Evolutionary conservation across 208 protist species (phyloP), one percentile per base, ranked within the genome.

Genomic region (Phytomonas francai): DNA sequence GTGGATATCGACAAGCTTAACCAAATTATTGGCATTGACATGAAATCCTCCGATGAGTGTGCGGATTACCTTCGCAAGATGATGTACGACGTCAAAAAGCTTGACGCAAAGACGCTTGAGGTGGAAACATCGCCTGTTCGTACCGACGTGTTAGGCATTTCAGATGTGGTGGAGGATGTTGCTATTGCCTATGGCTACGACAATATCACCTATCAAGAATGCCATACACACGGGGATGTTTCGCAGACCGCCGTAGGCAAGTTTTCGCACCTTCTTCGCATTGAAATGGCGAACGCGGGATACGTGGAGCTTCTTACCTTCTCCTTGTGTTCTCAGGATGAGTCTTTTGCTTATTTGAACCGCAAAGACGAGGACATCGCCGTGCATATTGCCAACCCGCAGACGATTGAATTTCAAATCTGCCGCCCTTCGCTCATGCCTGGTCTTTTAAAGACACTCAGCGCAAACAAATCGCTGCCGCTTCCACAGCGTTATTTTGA

Each of bases 131-230:
- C 97, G n/a, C 76, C 90, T 11, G 88, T 88, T 27, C 92, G 97
- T 29, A 71, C 84, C n/a, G 98, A 99, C 76, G 90, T 99, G 22
- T 84, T 99, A 49, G 97, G 98, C 65, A 63, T 79, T 14, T 91
- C 90, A 49, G 98, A 99, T 79, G 80, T 99, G 54, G 94, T 99
- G 79, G 98, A 99, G 76, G 98, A 99, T 84, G 95, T 99, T 32
- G 98, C 94, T 11, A 98, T 99, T 68, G 94, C 95, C 31, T 99
- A 98, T 76, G 98, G 98, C 45, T 99, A 96, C 80, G 94, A 99
- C 73, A 98, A 99, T 71, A 93, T 99, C 30, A 67, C 73, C 39
- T 79, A 87, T 62, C 81, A 77, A 25, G 78, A 94, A 61, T 96
- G 95, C 61, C 65, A 65, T 3, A 92, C 90, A 30, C 69, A 67